Evolutionary conservation across 2,329 filamentous ascomycete genomes (phyloP).

Genomic region (Hymenoscyphus fructigenus): DNA sequence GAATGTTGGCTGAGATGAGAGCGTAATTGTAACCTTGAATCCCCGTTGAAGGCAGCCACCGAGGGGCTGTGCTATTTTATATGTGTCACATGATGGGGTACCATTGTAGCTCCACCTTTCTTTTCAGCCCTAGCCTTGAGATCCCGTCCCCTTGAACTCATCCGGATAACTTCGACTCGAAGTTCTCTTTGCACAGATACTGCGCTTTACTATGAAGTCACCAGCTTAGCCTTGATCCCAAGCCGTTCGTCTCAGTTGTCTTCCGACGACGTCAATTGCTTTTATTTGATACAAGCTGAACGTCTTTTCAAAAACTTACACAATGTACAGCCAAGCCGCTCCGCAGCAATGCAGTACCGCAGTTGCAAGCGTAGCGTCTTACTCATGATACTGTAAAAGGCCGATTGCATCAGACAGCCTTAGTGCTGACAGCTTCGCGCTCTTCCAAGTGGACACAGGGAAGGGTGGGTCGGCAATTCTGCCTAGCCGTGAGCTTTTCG

Average conservation of each 20-base stretch:
- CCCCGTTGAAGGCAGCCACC: not conserved
- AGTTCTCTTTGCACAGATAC: constrained; percentile 2
- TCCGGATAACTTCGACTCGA: not conserved
- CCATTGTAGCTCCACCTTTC: not conserved
- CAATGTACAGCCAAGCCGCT: not conserved
- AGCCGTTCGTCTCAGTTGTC: not conserved
- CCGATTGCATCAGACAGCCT: not conserved
- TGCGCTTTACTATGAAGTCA: not conserved
- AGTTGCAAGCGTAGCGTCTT: not conserved
- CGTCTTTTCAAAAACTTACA: not conserved
- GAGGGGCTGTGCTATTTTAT: not conserved
- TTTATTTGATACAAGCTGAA: not conserved
- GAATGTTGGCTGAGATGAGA: not conserved
- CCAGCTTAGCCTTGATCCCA: not conserved
- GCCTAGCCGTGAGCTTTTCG: not conserved
- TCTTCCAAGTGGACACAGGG: not conserved
- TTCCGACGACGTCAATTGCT: not conserved
- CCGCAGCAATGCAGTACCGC: not conserved
- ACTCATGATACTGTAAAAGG: not conserved
- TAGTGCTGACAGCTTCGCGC: not conserved
- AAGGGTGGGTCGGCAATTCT: not conserved
- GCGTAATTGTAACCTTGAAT: not conserved
- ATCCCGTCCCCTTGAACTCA: not conserved
- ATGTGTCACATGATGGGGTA: not conserved
- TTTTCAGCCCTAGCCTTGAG: not conserved